Evolutionary conservation across 352 stramenopile species (phyloP).

Genomic region (Globisporangium nunn): DNA sequence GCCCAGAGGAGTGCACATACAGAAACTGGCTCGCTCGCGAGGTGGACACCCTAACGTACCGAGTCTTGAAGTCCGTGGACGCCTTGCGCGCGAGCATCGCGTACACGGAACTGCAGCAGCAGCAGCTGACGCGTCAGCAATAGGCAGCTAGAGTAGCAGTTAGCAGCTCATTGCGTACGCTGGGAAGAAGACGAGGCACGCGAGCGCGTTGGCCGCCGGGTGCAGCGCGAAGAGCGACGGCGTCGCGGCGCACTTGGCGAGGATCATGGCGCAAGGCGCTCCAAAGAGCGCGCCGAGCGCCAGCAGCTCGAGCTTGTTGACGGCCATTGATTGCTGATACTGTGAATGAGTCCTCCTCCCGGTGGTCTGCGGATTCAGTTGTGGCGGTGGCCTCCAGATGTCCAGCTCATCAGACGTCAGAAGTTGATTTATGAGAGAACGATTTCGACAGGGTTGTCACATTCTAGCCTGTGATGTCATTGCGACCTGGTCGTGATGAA

Average conservation of each 20-base stretch:
- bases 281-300: constrained; percentile 45
- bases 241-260: constrained; percentile 22
- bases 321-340: constrained; percentile 17
- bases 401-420: not conserved
- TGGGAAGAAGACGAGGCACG: constrained; percentile 55
- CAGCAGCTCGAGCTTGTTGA: constrained; percentile 50
- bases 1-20: not conserved
- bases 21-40: no score
- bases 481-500: not conserved
- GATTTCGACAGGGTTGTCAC: not conserved
- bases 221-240: constrained; percentile 54
- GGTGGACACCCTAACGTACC: constrained; percentile 14
- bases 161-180: constrained; percentile 15
- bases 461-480: not conserved
- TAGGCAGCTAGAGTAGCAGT: not conserved
- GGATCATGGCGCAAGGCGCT: constrained; percentile 36
- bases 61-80: constrained; percentile 31
- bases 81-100: constrained; percentile 53
- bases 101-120: constrained; percentile 31
- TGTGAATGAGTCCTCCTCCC: not conserved
- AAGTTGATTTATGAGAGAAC: not conserved
- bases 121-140: not conserved
- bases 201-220: constrained; percentile 50
- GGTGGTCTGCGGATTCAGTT: constrained; percentile 10
- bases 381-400: constrained; percentile 1